These are phyloP conservation scores for Candida dubliniensis DNA, from an alignment of 1,139 yeast species.

Conservation along the genomic window DNA sequence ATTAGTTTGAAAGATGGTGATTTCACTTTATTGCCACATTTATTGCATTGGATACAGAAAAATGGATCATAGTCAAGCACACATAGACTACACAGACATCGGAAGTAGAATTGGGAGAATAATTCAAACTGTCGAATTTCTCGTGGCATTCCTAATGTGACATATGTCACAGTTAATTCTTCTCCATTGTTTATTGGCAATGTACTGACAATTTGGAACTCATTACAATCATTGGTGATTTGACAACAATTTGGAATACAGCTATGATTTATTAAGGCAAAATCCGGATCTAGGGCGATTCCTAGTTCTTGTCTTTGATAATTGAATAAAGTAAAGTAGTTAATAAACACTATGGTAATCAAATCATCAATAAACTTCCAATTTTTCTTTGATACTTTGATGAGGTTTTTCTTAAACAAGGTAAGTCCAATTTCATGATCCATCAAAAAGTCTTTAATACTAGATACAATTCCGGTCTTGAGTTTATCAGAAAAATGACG, in stretches of 20 bases:
- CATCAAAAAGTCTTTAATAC: constrained; percentile 7
- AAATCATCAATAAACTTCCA: constrained; percentile 16
- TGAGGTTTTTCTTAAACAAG: constrained; percentile 3
- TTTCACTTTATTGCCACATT: constrained; percentile 16
- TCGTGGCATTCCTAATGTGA: constrained; percentile 12
- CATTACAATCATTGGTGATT: constrained; percentile 17
- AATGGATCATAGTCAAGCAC: constrained; percentile 18
- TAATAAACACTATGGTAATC: constrained; percentile 12
- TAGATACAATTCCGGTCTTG: constrained; percentile 6
- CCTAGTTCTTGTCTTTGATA: constrained; percentile 26
- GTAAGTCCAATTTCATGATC: constrained; percentile 5
- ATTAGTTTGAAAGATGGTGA: constrained; percentile 9
- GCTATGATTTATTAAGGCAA: constrained; percentile 33
- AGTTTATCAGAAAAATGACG: constrained; percentile 4
- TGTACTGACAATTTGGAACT: constrained; percentile 17
- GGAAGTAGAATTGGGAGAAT: constrained; percentile 25
- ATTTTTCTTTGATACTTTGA: constrained; percentile 7
- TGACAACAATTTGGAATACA: constrained; percentile 31
- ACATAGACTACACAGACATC: constrained; percentile 34
- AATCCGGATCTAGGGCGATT: constrained; percentile 32
- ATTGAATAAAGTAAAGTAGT: constrained; percentile 10
- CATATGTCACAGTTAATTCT: constrained; percentile 32
- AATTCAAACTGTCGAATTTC: constrained; percentile 11
- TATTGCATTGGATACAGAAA: constrained; percentile 22
- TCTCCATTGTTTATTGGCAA: constrained; percentile 19